phyloP scores from a whole-genome alignment of 768 basidiomycete genomes.

The Scleroderma bovista region DNA sequence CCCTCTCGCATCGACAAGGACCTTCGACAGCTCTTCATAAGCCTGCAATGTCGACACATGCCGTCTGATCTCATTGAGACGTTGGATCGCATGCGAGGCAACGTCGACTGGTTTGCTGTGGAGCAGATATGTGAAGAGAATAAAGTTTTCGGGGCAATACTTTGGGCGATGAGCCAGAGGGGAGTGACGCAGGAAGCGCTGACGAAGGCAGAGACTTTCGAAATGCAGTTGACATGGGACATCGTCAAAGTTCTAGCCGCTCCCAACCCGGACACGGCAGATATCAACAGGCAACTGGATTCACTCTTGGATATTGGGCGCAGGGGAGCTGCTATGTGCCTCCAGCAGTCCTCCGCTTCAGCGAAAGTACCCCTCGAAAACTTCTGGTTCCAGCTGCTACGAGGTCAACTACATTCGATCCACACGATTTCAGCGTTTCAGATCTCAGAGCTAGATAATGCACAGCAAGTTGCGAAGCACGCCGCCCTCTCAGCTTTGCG shows the following conservation, averaged over 20 bases:
- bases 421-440: conserved; percentile 56
- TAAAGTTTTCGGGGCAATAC: conserved; percentile 65
- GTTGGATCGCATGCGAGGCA: conserved; percentile 46
- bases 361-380: conserved; percentile 59
- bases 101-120: conserved; percentile 52
- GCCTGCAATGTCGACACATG: conserved; percentile 68
- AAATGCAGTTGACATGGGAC: conserved; percentile 42
- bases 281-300: conserved; percentile 34
- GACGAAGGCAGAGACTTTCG: conserved; percentile 55
- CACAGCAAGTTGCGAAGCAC: conserved; percentile 16
- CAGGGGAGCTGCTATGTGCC: conserved; percentile 63
- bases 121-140: conserved; percentile 61
- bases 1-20: conserved; percentile 42
- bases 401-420: conserved; percentile 74
- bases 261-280: conserved; percentile 9
- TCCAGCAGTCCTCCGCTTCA: conserved; percentile 51
- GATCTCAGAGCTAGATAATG: conserved; percentile 15
- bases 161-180: conserved; percentile 72
- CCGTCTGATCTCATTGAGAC: conserved; percentile 57
- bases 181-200: conserved; percentile 65
- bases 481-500: conserved; percentile 49
- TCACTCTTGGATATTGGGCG: conserved; percentile 54
- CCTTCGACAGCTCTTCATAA: conserved; percentile 60
- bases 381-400: conserved; percentile 84
- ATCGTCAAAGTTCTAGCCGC: conserved; percentile 36